Conservation (phyloP, 176 grass and related monocot species). For the Leersia perrieri region DNA sequence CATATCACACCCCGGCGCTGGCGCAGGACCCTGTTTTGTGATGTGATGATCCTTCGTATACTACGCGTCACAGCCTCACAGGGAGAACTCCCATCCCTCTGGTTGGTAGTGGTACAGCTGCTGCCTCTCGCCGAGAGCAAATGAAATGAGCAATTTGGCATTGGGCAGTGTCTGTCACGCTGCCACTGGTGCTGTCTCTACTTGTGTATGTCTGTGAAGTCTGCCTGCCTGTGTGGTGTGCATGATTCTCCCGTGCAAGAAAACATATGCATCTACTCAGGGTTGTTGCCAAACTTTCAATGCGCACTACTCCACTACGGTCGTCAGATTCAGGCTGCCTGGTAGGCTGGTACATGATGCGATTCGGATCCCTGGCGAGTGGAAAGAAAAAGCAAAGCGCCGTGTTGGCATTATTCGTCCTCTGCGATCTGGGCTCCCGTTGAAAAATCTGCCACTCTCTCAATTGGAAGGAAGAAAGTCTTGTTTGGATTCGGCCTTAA, state of each 20-base stretch:
- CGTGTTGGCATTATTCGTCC: neutral
- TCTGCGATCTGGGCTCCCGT: neutral
- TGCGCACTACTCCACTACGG: slow-evolving; percentile 5
- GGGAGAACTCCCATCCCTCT: neutral
- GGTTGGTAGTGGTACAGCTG: no score
- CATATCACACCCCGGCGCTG: neutral
- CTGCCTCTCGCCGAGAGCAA: neutral
- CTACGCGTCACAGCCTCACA: neutral
- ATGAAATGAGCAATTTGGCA: neutral
- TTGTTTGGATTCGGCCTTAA: no score
- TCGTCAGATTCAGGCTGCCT: neutral
- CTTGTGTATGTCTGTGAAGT: no score
- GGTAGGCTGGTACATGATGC: neutral
- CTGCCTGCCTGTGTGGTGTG: neutral
- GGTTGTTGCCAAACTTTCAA: slow-evolving; percentile 36
- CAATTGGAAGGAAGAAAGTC: no score
- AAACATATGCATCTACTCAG: slow-evolving; percentile 1
- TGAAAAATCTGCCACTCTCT: neutral
- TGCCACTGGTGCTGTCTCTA: neutral
- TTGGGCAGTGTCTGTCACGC: neutral
- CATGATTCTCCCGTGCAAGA: slow-evolving; percentile 41
- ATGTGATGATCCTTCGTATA: neutral
- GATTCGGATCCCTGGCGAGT: slow-evolving; percentile 28
- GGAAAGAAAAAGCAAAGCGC: slow-evolving; percentile 6
- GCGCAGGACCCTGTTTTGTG: neutral